Evolutionary conservation across 148 eudicot genomes (phyloP), one percentile per base, ranked within the genome.

Genomic region (Vaccinium myrtillus): DNA sequence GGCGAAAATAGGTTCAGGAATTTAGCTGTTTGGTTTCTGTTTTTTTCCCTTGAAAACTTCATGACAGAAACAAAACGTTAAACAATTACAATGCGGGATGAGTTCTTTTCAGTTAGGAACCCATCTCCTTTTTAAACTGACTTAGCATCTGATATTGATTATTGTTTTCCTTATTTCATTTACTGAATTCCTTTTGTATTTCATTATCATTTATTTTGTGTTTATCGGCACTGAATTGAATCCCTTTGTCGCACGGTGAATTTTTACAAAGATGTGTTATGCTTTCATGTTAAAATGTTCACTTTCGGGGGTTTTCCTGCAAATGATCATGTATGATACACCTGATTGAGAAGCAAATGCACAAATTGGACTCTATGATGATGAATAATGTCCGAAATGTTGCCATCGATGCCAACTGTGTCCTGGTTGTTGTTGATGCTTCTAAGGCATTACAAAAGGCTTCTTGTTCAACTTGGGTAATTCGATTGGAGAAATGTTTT

Each of bases 281-380:
- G 21, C 77, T 43, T 54, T 83, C 36, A 32, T 32, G 36, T 32
- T 74, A 4, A 82, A 76, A 67, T 87, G 49, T 55, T 88, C 56
- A 85, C 54, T 85, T 82, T 82, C 81, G 69, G 81, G 84, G 84
- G 30, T 82, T 90, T 81, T 82, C 87, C 90, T 86, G 87, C 91
- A 97, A 98, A 92, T 97, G 92, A 91, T 97, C 85, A 95, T 97
- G 55, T 97, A 92, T 89, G 99, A 97, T 84, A 95, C 98, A 55
- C 99, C 98, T 80, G 56, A 95, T 97, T 84, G 96, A 94, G 92
- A 97, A 94, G 94, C 89, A 93, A 87, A 95, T 94, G 98, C 98
- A 95, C 88, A 93, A 92, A 88, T 87, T 97, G 90, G 98, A 97
- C 87, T 71, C 96, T n/a, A 94, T 97, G 99, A 97, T 97, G 99